Percentiles rank a stretch among this genome's conserved stretches.
Evolutionary conservation across 2,329 filamentous ascomycete species (phyloP).

Genomic region (Zalaria sp.): DNA sequence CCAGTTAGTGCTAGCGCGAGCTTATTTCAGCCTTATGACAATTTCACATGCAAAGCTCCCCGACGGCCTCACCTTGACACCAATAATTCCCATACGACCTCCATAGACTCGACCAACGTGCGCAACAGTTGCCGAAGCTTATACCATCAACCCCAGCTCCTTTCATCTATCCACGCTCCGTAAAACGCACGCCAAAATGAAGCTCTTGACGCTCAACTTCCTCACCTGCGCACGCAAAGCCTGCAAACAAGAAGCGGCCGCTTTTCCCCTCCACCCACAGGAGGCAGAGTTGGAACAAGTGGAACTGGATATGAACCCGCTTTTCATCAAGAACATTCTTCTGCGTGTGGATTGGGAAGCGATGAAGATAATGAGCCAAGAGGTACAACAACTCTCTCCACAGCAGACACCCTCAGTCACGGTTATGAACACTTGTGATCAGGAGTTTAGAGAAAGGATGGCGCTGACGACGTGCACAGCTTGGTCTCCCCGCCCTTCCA

Average conservation of each 20-base stretch:
- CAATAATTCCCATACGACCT: no score
- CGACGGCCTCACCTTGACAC: no score
- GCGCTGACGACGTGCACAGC: not conserved
- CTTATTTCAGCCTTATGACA: no score
- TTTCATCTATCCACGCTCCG: no score
- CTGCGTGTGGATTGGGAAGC: constrained; percentile 82
- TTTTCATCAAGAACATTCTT: constrained; percentile 72
- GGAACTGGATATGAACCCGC: constrained; percentile 66
- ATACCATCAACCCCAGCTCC: no score
- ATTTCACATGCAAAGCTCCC: no score
- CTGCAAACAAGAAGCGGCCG: constrained; percentile 67
- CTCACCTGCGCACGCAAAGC: constrained; percentile 89
- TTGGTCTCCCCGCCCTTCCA: constrained; percentile 60
- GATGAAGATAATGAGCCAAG: constrained; percentile 57
- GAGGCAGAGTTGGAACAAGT: constrained; percentile 82
- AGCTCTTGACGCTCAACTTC: constrained; percentile 91
- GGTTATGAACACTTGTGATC: not conserved
- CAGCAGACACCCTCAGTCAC: no score
- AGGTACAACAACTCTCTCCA: constrained; percentile 36
- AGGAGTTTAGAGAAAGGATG: not conserved
- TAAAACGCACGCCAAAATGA: constrained; percentile 44
- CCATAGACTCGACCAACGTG: no score
- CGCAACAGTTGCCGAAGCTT: no score
- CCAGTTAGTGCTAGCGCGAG: no score
- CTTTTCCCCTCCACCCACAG: constrained; percentile 83